A percentile compares a stretch with the other conserved stretches of the same genome.
These are phyloP conservation scores for Plasmodium falciparum DNA, from an alignment of 169 alveolate genomes.

Conservation along the genomic window DNA sequence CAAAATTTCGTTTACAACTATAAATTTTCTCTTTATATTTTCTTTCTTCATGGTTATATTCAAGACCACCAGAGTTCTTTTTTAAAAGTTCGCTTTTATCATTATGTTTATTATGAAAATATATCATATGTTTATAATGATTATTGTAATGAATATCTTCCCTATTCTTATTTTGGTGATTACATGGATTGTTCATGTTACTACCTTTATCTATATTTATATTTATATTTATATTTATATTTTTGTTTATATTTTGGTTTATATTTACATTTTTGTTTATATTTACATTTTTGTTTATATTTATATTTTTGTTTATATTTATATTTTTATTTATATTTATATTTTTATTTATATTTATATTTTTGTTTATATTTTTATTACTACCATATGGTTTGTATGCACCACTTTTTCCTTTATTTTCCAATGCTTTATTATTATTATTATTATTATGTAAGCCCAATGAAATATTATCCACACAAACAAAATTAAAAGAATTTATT, in stretches of 20 bases:
- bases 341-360: too few relatives aligned
- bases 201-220: neutral
- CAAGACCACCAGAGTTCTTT: neutral
- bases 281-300: too few relatives aligned
- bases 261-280: too few relatives aligned
- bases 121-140: neutral
- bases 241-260: too few relatives aligned
- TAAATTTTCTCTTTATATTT: neutral
- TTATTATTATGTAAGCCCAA: too few relatives aligned
- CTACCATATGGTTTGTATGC: too few relatives aligned
- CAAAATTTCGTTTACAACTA: neutral
- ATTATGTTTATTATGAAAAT: neutral
- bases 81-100: neutral
- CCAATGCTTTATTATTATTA: too few relatives aligned
- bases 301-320: too few relatives aligned
- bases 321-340: neutral
- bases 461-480: too few relatives aligned
- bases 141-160: neutral
- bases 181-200: neutral
- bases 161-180: neutral
- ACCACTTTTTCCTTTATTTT: too few relatives aligned
- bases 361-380: neutral
- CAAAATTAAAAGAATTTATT: too few relatives aligned
- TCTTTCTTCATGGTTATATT: neutral
- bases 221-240: too few relatives aligned